Evolutionary conservation across 768 basidiomycete species (phyloP).

Genomic region (Tylopilus subfusipes): DNA sequence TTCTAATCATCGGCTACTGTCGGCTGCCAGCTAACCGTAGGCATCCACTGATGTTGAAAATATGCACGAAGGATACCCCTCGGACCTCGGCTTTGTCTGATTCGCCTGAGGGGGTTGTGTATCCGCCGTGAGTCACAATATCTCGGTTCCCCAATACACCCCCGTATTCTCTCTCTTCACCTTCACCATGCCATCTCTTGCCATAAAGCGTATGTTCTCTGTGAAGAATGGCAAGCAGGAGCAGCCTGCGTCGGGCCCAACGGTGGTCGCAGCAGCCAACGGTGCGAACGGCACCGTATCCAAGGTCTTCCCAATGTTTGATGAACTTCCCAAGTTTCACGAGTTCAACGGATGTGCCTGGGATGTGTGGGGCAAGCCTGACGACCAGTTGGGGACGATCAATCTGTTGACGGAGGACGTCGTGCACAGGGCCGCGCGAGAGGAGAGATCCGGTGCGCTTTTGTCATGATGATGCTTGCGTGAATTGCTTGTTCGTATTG

Average conservation of each 20-base stretch:
- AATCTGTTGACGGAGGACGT: slow-evolving; percentile 62
- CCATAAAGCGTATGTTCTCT: slow-evolving; percentile 15
- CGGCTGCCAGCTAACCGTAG: not conserved
- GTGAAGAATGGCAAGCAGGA: slow-evolving; percentile 8
- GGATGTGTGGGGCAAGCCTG: slow-evolving; percentile 62
- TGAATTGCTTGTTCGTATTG: not conserved
- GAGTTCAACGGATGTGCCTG: slow-evolving; percentile 59
- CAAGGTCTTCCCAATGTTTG: slow-evolving; percentile 42
- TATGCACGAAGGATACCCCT: not conserved
- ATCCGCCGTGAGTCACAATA: not conserved
- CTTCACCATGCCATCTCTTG: slow-evolving; percentile 14
- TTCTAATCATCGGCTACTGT: not conserved
- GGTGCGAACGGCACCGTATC: slow-evolving; percentile 10
- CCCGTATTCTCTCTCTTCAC: not conserved
- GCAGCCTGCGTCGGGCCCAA: slow-evolving; percentile 6
- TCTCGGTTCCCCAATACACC: not conserved
- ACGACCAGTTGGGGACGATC: slow-evolving; percentile 64
- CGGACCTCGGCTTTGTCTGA: not conserved
- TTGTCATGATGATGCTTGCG: not conserved
- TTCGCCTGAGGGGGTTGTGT: not conserved
- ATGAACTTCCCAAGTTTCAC: slow-evolving; percentile 44
- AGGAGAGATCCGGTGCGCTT: slow-evolving; percentile 55
- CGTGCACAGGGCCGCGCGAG: slow-evolving; percentile 53
- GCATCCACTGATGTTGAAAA: not conserved
- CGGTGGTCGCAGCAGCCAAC: too few species aligned